A percentile compares a stretch with the other conserved stretches of the same genome.
phyloP scores from a whole-genome alignment of 257 asterid genomes.

The Solanum ahanhuiri region DNA sequence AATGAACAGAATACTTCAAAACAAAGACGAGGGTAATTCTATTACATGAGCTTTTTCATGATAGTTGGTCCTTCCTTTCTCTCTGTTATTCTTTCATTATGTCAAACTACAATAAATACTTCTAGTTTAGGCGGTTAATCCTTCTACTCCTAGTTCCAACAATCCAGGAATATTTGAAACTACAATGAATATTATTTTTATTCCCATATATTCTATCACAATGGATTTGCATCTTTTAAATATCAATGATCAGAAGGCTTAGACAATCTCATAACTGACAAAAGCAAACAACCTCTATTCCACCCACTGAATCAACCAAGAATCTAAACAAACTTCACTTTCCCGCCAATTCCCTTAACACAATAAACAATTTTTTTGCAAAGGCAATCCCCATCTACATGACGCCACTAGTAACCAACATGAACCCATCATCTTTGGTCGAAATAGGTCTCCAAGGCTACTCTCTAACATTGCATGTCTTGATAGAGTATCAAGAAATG shows the following conservation, averaged over 20 bases:
- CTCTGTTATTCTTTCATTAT: background rate
- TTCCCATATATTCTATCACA: background rate
- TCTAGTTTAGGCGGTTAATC: background rate
- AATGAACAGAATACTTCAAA: background rate
- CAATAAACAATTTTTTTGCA: too few species aligned
- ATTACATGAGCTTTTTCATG: background rate
- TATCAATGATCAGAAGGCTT: background rate
- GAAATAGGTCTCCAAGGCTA: background rate
- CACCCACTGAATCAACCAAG: background rate
- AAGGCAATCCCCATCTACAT: background rate
- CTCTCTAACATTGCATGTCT: background rate
- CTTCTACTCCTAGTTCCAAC: background rate
- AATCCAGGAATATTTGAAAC: too few species aligned
- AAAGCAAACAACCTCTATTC: background rate
- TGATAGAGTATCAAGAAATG: background rate
- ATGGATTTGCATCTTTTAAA: too few species aligned
- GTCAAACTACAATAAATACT: background rate
- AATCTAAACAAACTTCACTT: background rate
- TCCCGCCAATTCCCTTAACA: background rate
- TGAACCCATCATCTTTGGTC: background rate
- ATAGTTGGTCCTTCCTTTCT: background rate
- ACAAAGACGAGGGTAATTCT: background rate
- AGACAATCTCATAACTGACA: background rate
- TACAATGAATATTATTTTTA: too few species aligned
- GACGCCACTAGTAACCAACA: background rate